Evolutionary conservation across 2,329 filamentous ascomycete genomes (phyloP), one percentile per base, ranked within the genome.

Genomic region (Botrytis galanthina): DNA sequence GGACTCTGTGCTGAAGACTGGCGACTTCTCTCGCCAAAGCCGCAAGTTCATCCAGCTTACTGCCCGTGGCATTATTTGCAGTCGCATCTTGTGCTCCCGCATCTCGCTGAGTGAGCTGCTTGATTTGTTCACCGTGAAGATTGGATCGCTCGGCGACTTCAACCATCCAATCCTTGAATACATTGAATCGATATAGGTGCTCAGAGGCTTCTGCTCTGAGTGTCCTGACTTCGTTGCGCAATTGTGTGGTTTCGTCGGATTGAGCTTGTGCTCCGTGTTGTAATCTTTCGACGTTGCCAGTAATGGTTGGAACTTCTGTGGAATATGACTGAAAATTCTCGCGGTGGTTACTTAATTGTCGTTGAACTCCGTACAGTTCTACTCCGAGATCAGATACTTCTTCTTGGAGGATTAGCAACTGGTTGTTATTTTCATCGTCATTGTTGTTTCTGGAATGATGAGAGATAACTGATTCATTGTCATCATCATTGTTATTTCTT

Each of bases 231-330:
- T 61, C 32, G 12, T 22, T 12, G 35, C 59, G 32, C 7, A 8
- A 39, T 61, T 8, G 12, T 14, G 35, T 8, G 35, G 1, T 26
- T 26, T 39, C 3, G 1, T 37, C 22, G 14, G 20, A 35, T 37
- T 39, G 35, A 4, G 6, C 5, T 42, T 10, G 37, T 12, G 3
- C 1, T n/a, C 3, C 1, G 9, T 18, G 14, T 18, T 29, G 0
- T n/a, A 62, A 29, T 10, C 0, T 7, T n/a, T 14, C 59, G 14
- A 61, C 35, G 12, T 7, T 6, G 4, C 5, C 14, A n/a, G 12
- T 16, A 14, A 39, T 4, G 0, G 22, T 8, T 37, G 35, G 20
- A 10, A 61, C 0, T n/a, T 26, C 5, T 26, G 12, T 35, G 6
- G 39, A 42, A 16, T 42, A 42, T 18, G 18, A 14, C 3, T 18